phyloP scores from a whole-genome alignment of 106 monocot species.

The Acanthochlamys bracteata region DNA sequence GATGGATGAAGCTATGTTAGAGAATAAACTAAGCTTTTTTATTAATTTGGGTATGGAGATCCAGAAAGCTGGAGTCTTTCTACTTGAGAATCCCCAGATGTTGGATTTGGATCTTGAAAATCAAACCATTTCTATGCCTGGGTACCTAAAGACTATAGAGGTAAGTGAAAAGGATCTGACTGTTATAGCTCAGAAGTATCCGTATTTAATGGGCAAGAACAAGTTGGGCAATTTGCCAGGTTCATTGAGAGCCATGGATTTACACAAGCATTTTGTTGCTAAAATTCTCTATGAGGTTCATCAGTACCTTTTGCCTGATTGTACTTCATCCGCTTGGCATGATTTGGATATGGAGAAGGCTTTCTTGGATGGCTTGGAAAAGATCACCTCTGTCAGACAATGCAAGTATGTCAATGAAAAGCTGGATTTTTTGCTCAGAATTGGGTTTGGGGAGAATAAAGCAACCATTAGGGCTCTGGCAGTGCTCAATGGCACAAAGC shows the following conservation, averaged over 20 bases:
- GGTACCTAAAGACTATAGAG: constrained; percentile 32
- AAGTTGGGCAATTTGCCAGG: constrained; percentile 47
- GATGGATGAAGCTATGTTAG: constrained; percentile 27
- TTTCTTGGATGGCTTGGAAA: constrained; percentile 33
- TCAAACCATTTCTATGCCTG: constrained; percentile 34
- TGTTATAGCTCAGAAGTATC: constrained; percentile 17
- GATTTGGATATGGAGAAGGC: constrained; percentile 24
- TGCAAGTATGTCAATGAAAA: constrained; percentile 23
- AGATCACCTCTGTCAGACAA: constrained; percentile 16
- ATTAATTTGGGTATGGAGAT: constrained; percentile 45
- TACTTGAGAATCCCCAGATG: constrained; percentile 27
- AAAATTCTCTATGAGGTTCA: constrained; percentile 25
- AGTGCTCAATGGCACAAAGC: constrained; percentile 26
- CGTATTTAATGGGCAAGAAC: constrained; percentile 65
- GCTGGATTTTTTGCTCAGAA: constrained; percentile 63
- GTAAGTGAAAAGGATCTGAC: constrained; percentile 22
- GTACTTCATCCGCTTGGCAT: constrained; percentile 7
- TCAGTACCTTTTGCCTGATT: constrained; percentile 21
- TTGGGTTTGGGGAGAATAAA: constrained; percentile 80
- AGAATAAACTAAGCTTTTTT: constrained; percentile 47
- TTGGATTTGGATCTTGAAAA: constrained; percentile 47
- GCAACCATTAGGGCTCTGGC: constrained; percentile 18
- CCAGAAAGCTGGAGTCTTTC: constrained; percentile 35
- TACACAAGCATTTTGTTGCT: constrained; percentile 33
- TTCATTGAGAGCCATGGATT: constrained; percentile 37